Conservation (phyloP, 768 basidiomycete species). For the Phanerodontia chrysosporium region DNA sequence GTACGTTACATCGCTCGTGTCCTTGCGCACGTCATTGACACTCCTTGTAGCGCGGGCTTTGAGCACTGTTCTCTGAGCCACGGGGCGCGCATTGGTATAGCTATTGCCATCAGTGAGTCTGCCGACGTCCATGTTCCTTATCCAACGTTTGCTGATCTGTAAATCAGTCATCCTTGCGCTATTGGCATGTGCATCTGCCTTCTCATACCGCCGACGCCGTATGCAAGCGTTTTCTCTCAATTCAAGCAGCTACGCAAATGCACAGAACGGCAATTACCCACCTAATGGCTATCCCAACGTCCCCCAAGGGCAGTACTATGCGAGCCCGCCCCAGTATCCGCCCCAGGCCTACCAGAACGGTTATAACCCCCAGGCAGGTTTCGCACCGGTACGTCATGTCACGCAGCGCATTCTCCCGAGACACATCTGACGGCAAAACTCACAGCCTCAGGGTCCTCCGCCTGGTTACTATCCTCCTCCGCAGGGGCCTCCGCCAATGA, state of each 20-base stretch:
- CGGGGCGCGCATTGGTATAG: constrained; percentile 10
- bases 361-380: constrained; percentile 8
- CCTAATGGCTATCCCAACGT: not conserved
- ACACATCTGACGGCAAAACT: not conserved
- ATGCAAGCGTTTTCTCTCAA: not conserved
- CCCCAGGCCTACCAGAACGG: constrained; percentile 8
- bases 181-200: not conserved
- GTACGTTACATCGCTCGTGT: not conserved
- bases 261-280: constrained; percentile 5
- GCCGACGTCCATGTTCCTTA: not conserved
- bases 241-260: not conserved
- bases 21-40: not conserved
- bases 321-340: constrained; percentile 8
- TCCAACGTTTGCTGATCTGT: not conserved
- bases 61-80: constrained; percentile 12
- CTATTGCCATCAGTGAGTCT: constrained; percentile 11
- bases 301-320: not conserved
- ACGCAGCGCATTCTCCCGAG: not conserved
- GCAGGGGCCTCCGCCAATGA: constrained; percentile 10
- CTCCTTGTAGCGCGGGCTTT: not conserved
- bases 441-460: constrained; percentile 9
- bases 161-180: constrained; percentile 4
- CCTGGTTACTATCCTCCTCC: constrained; percentile 10
- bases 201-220: constrained; percentile 2
- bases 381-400: constrained; percentile 10